Conservation (phyloP, 2,329 filamentous ascomycete species). For the Colletotrichum phormii region DNA sequence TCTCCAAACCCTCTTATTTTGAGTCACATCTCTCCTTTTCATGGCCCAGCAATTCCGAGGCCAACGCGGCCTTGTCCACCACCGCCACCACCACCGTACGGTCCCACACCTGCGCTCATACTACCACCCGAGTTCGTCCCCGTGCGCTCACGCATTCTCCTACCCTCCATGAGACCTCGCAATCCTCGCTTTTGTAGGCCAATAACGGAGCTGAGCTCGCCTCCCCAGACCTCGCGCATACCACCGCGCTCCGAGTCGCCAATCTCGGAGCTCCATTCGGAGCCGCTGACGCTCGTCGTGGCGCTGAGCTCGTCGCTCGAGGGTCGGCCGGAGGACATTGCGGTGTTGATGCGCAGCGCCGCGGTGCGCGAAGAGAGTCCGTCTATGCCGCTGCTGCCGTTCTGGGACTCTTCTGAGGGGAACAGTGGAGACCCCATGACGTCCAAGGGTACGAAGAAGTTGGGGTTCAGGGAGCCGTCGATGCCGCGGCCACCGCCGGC, state of each 20-base stretch:
- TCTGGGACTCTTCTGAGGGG: slow-evolving; percentile 24
- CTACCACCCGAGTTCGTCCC: slow-evolving; percentile 51
- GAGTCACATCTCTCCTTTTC: not conserved
- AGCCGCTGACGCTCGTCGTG: slow-evolving; percentile 62
- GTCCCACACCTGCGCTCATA: slow-evolving; percentile 37
- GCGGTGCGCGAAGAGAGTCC: slow-evolving; percentile 48
- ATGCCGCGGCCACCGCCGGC: slow-evolving; percentile 91
- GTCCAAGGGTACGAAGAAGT: slow-evolving; percentile 67
- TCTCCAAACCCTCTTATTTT: not conserved
- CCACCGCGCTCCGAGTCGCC: slow-evolving; percentile 60
- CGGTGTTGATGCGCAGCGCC: slow-evolving; percentile 62
- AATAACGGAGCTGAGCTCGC: slow-evolving; percentile 88
- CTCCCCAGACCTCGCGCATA: slow-evolving; percentile 79
- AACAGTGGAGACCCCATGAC: slow-evolving; percentile 48
- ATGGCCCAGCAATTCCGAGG: slow-evolving; percentile 64
- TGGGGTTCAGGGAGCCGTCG: slow-evolving; percentile 73
- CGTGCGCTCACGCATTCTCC: slow-evolving; percentile 82
- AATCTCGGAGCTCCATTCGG: slow-evolving; percentile 68
- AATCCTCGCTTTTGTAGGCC: slow-evolving; percentile 94
- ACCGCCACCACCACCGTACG: slow-evolving; percentile 30
- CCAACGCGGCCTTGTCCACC: slow-evolving; percentile 54
- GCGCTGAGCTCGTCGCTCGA: slow-evolving; percentile 62
- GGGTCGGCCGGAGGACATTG: slow-evolving; percentile 51
- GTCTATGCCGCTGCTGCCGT: slow-evolving; percentile 44
- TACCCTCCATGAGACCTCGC: slow-evolving; percentile 92